Percentiles rank a stretch among this genome's conserved stretches.
Conservation (phyloP, 2,329 filamentous ascomycete genomes). For the Aspergillus sp. region DNA sequence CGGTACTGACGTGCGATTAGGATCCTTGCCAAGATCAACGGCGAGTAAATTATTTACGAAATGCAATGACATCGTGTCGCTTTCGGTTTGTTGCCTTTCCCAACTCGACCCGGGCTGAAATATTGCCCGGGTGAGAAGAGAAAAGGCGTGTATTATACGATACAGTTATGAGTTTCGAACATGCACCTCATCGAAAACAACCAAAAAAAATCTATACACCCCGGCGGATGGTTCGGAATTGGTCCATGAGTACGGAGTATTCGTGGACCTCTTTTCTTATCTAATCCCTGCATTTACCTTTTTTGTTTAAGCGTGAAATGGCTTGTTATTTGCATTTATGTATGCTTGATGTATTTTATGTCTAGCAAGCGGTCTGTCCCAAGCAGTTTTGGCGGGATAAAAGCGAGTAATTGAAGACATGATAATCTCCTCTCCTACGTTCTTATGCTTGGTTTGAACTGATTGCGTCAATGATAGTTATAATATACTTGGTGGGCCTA, state of each 20-base stretch:
- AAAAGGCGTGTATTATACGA: constrained; percentile 28
- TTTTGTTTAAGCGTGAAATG: constrained; percentile 21
- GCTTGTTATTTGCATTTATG: constrained; percentile 23
- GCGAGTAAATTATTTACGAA: constrained; percentile 60
- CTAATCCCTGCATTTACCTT: constrained; percentile 9
- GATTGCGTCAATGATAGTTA: not conserved
- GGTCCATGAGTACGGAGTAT: not conserved
- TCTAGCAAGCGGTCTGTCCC: constrained; percentile 16
- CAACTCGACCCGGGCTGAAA: constrained; percentile 11
- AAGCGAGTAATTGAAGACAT: constrained; percentile 23
- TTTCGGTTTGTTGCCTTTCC: constrained; percentile 9
- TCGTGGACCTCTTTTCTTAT: constrained; percentile 10
- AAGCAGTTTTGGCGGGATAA: constrained; percentile 9
- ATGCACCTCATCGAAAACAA: constrained; percentile 11
- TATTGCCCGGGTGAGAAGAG: constrained; percentile 8
- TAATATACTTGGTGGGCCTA: not conserved
- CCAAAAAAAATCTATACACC: constrained; percentile 11
- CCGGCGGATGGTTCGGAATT: not conserved
- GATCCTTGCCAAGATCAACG: constrained; percentile 98
- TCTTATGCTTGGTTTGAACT: not conserved
- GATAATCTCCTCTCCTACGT: constrained; percentile 25
- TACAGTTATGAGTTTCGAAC: constrained; percentile 24
- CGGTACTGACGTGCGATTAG: constrained; percentile 43
- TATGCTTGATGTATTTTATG: constrained; percentile 27
- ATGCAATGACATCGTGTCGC: not conserved